Conservation (phyloP, 2,329 filamentous ascomycete species). For the Clarireedia paspali region DNA sequence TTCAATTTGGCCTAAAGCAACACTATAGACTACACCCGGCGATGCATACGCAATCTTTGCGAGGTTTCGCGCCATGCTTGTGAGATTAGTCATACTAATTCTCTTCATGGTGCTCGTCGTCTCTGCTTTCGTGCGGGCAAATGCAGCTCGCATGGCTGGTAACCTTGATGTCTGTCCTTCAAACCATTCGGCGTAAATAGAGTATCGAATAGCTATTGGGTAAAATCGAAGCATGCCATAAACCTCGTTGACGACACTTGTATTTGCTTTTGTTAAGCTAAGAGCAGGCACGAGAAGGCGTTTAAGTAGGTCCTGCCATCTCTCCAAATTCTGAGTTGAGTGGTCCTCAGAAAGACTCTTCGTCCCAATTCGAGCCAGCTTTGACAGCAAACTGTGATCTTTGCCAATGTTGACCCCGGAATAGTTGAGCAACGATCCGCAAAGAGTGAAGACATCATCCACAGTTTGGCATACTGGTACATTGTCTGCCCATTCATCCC, state of each 20-base stretch:
- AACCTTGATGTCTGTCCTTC: slow-evolving; percentile 68
- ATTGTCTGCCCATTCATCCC: slow-evolving; percentile 94
- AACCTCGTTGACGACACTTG: slow-evolving; percentile 75
- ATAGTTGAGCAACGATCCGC: slow-evolving; percentile 74
- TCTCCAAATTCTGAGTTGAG: slow-evolving; percentile 60
- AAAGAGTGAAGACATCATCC: slow-evolving; percentile 84
- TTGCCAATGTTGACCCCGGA: slow-evolving; percentile 86
- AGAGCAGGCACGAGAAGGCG: slow-evolving; percentile 81
- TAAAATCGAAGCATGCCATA: slow-evolving; percentile 78
- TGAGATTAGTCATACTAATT: slow-evolving; percentile 78
- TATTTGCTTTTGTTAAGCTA: slow-evolving; percentile 78
- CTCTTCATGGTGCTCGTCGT: slow-evolving; percentile 84
- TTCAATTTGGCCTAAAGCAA: slow-evolving; percentile 85
- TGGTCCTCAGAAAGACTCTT: slow-evolving; percentile 64
- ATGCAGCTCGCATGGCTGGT: slow-evolving; percentile 71
- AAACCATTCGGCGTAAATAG: slow-evolving; percentile 91
- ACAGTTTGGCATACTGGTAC: slow-evolving; percentile 84
- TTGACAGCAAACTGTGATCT: slow-evolving; percentile 69
- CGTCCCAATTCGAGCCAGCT: slow-evolving; percentile 77
- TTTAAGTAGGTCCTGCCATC: slow-evolving; percentile 81
- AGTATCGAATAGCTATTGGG: slow-evolving; percentile 69
- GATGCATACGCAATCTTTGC: slow-evolving; percentile 90
- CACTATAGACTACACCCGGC: slow-evolving; percentile 84
- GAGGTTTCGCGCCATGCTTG: slow-evolving; percentile 77
- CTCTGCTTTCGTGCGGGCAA: slow-evolving; percentile 67